Base-by-base conservation (phyloP, 2,329 filamentous ascomycete genomes). In the Claviceps sp. region DNA sequence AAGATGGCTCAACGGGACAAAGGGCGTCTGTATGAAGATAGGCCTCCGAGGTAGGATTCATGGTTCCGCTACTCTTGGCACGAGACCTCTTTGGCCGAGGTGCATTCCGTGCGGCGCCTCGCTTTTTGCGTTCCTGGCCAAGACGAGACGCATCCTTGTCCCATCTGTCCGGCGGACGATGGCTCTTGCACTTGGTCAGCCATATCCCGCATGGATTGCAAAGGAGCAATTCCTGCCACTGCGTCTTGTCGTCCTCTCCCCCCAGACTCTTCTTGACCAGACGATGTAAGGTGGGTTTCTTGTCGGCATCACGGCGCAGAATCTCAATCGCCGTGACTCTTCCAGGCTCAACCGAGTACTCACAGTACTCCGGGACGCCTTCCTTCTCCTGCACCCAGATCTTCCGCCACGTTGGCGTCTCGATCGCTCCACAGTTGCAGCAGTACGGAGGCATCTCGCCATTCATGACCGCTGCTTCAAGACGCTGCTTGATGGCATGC, bases 131-230 rank as follows among this genome's bases (percentile, higher is more conserved):
- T 44, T 74, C 73, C 58, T 76, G 76, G 30, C 71, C 72, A 1
- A 79, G 65, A 37, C 75, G 71, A 34, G 73, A 70, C 37, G 74
- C 70, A 52, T 77, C 76, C 56, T 80, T 86, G 57, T 85, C 84
- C 91, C 91, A 98, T 57, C 84, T 82, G 55, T 91, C 82, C 51
- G 81, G 74, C 2, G 93, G 93, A 8, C 93, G 83, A 72, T 95
- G 93, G 24, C 72, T 77, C 62, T 86, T 88, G 67, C 85, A 88
- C 63, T 96, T 97, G 55, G 84, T 82, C 59, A 98, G 83, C 88
- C 89, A 98, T 43, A 98, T 82, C 18, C 93, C 93, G 65, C 93
- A 98, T 54, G 91, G 89, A 65, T 98, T 98, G 74, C 93, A 98
- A 40, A 97, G 77, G 30, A 86, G 76, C 52, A 87, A 77, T 59